phyloP scores from a whole-genome alignment of 768 basidiomycete species.

The Boletus reticuloceps region DNA sequence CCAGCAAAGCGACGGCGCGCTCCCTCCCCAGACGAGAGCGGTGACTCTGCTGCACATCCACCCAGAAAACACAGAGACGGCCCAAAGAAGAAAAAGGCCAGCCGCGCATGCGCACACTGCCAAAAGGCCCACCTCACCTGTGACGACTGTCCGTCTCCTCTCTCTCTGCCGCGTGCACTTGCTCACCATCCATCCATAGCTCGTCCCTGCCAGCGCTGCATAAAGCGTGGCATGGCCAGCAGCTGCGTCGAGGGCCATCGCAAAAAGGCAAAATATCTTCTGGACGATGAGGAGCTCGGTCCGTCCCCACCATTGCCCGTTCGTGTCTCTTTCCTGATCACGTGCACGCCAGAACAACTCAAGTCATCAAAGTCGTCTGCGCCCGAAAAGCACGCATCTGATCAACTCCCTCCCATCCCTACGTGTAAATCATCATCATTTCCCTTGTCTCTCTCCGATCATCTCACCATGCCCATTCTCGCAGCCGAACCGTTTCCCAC shows the following conservation, averaged over 20 bases:
- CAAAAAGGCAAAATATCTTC: slow-evolving; percentile 97
- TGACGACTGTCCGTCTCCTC: slow-evolving; percentile 78
- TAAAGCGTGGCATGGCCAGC: slow-evolving; percentile 87
- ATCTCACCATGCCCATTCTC: slow-evolving; percentile 9
- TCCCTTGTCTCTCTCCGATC: not conserved
- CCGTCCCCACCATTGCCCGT: slow-evolving; percentile 19
- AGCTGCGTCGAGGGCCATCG: slow-evolving; percentile 92
- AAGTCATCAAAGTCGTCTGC: slow-evolving; percentile 32
- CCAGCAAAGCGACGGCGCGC: slow-evolving; percentile 60
- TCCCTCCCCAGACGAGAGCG: slow-evolving; percentile 55
- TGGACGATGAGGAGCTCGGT: slow-evolving; percentile 94
- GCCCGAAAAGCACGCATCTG: slow-evolving; percentile 29
- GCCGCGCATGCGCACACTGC: slow-evolving; percentile 91
- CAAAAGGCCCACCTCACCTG: slow-evolving; percentile 99
- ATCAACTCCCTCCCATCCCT: slow-evolving; percentile 28
- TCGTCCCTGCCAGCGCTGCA: slow-evolving; percentile 93
- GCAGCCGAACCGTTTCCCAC: slow-evolving; percentile 52
- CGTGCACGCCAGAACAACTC: slow-evolving; percentile 37
- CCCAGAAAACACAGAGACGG: slow-evolving; percentile 64
- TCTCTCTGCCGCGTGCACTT: not conserved
- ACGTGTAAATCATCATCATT: slow-evolving; percentile 26
- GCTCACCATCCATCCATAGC: slow-evolving; percentile 45
- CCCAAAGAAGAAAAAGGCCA: slow-evolving; percentile 94
- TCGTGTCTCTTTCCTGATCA: slow-evolving; percentile 16
- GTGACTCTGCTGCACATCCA: slow-evolving; percentile 42